Conservation (phyloP, 2,329 filamentous ascomycete genomes). For the Coniochaeta sp. region DNA sequence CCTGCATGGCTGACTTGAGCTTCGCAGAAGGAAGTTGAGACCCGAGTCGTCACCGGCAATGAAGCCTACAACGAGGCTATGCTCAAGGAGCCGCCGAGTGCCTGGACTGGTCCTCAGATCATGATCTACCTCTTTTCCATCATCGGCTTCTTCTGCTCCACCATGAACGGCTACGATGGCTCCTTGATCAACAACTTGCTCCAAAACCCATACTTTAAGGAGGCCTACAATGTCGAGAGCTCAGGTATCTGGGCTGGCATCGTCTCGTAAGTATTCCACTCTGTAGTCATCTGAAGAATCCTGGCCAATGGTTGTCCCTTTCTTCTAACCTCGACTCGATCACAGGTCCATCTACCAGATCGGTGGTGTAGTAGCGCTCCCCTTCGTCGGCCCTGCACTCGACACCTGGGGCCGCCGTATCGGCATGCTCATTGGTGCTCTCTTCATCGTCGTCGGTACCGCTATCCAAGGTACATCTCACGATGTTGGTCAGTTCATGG, state of each 20-base stretch:
- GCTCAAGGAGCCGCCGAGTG: conserved; percentile 40
- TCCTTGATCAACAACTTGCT: conserved; percentile 41
- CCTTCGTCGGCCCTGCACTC: conserved; percentile 36
- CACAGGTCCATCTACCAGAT: conserved; percentile 40
- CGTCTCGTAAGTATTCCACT: conserved; percentile 21
- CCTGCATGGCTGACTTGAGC: neutral
- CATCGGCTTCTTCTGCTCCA: conserved; percentile 40
- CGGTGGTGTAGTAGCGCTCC: conserved; percentile 37
- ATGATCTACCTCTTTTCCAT: conserved; percentile 36
- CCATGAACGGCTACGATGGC: conserved; percentile 46
- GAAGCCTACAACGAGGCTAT: conserved; percentile 48
- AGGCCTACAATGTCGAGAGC: conserved; percentile 30
- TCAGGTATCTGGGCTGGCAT: conserved; percentile 40
- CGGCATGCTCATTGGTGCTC: conserved; percentile 38
- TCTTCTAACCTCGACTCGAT: neutral
- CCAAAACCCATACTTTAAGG: conserved; percentile 31
- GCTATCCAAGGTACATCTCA: conserved; percentile 35
- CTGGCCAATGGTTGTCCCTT: neutral
- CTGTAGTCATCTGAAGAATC: neutral
- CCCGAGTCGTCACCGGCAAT: conserved; percentile 40
- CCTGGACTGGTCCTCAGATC: conserved; percentile 29
- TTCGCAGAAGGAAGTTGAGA: conserved; percentile 17
- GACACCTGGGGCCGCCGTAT: conserved; percentile 38
- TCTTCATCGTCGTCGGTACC: conserved; percentile 35
- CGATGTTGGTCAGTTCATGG: conserved; percentile 35